Percentiles rank a stretch among this genome's conserved stretches.
These are phyloP conservation scores for Protomyces inundatus DNA, from an alignment of 1,139 yeast genomes.

Conservation along the genomic window DNA sequence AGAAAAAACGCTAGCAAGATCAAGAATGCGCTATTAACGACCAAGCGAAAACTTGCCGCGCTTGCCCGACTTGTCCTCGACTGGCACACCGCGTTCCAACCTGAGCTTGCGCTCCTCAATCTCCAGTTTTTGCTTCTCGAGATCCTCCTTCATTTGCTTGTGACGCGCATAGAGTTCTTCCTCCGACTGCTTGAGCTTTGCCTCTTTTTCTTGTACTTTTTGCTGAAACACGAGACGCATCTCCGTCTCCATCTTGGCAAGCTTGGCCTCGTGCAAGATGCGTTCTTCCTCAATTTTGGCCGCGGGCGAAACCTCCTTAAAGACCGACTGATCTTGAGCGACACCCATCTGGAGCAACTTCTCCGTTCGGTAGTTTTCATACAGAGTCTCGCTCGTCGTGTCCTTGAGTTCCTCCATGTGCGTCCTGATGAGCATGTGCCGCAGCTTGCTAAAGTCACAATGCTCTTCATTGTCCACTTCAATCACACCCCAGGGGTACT, in stretches of 20 bases:
- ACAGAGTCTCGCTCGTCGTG: slow-evolving; percentile 66
- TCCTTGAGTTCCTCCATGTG: slow-evolving; percentile 93
- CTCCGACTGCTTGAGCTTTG: slow-evolving; percentile 93
- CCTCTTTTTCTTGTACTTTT: slow-evolving; percentile 94
- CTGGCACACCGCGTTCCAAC: slow-evolving; percentile 63
- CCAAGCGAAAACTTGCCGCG: slow-evolving; percentile 42
- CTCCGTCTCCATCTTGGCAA: slow-evolving; percentile 91
- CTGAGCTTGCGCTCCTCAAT: slow-evolving; percentile 86
- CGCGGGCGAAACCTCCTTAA: slow-evolving; percentile 89
- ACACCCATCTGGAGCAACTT: slow-evolving; percentile 80
- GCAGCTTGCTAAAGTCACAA: slow-evolving; percentile 84
- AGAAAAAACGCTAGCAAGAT: no score
- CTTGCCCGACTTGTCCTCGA: slow-evolving; percentile 50
- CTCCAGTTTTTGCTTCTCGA: slow-evolving; percentile 78
- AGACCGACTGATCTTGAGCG: slow-evolving; percentile 85
- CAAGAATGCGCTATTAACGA: neutral
- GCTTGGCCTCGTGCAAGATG: slow-evolving; percentile 85
- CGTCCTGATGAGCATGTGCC: slow-evolving; percentile 65
- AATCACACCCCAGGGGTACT: slow-evolving; percentile 96
- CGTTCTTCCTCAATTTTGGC: slow-evolving; percentile 92
- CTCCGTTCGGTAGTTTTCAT: slow-evolving; percentile 84
- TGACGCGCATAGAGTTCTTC: slow-evolving; percentile 94
- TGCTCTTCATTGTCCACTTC: slow-evolving; percentile 94
- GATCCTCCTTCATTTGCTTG: slow-evolving; percentile 93
- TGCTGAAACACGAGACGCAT: slow-evolving; percentile 97